phyloP scores from a whole-genome alignment of 192 early-diverging fungal genomes.

The Entophlyctis luteolus region DNA sequence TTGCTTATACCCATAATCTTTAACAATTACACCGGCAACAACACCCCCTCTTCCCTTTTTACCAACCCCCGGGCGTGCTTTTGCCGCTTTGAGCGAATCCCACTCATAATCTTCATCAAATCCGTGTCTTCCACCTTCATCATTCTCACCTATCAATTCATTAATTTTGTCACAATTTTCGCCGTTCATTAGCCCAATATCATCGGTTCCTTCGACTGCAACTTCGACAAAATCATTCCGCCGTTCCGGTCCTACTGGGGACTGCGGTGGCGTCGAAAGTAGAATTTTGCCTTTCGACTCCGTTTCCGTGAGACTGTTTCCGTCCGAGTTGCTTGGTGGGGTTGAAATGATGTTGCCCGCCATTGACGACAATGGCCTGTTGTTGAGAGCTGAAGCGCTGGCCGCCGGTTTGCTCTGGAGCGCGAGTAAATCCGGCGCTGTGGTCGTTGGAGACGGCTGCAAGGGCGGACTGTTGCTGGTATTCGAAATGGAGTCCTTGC shows the following conservation, averaged over 20 bases:
- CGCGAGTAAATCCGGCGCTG: too few relatives aligned
- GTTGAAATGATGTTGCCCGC: too few relatives aligned
- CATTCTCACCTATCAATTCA: background rate
- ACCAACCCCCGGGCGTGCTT: slow-evolving; percentile 16
- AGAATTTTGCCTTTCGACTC: background rate
- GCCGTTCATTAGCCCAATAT: background rate
- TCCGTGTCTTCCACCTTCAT: slow-evolving; percentile 26
- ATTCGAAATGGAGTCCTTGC: background rate
- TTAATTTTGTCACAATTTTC: background rate
- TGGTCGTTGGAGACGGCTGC: too few relatives aligned
- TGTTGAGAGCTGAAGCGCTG: too few relatives aligned
- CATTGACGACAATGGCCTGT: too few relatives aligned
- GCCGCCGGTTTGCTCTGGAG: too few relatives aligned
- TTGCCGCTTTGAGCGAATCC: slow-evolving; percentile 44
- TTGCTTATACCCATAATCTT: background rate
- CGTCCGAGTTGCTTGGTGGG: background rate
- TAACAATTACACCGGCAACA: slow-evolving; percentile 18
- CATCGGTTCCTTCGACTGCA: background rate
- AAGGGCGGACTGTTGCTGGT: too few relatives aligned
- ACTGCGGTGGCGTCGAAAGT: slow-evolving; percentile 43
- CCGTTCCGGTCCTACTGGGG: background rate
- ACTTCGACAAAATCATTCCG: background rate
- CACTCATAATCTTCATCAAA: slow-evolving; percentile 77
- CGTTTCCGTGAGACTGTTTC: background rate
- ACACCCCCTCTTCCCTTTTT: slow-evolving; percentile 26